Base-by-base conservation (phyloP, 177 flowering plant genomes). In the Viscum album region DNA sequence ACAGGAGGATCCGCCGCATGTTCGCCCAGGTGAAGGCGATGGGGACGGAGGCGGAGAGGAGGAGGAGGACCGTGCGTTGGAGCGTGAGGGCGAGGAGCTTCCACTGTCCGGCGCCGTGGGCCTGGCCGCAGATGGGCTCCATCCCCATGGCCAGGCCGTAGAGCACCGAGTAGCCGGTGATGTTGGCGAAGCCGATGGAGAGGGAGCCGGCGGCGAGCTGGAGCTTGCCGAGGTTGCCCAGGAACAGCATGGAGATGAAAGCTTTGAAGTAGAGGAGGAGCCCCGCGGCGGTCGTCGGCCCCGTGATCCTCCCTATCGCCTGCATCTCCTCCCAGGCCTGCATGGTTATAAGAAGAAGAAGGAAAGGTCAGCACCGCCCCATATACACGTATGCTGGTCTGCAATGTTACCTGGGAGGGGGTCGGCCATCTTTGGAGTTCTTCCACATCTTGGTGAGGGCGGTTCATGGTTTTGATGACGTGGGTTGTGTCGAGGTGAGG, bases 1-100 rank as follows among this genome's bases (percentile, higher is more conserved):
- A 83, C 1, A 84, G 64, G 61, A 92, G 92, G 76, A 92, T 85
- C 34, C 79, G 72, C 34, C 81, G 79, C 90, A 92, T 90, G 88
- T 90, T 86, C 10, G 86, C 78, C 98, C 98, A 92, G 77, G 83
- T 79, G 74, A 85, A 73, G 36, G 35, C 16, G 23, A 63, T 63
- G 66, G 66, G 66, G 26, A 63, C 8, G 39, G 66, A 63, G 39
- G 66, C 4, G 35, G 28, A 24, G 66, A 63, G 35, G 26, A 63
- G 39, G 39, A 63, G 66, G 36, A 63, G 66, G 37, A 63, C 36
- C 0, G 66, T 63, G 13, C 30, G 32, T 33, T 63, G 66, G 26
- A 63, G 39, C 28, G 66, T 63, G 6, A 63, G 35, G 30, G 36
- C 66, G 7, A 63, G 66, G 66, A 63, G 35, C 30, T 35, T 63